These are phyloP conservation scores for Corymbia maculata DNA, from an alignment of 345 rosid species.

Conservation along the genomic window DNA sequence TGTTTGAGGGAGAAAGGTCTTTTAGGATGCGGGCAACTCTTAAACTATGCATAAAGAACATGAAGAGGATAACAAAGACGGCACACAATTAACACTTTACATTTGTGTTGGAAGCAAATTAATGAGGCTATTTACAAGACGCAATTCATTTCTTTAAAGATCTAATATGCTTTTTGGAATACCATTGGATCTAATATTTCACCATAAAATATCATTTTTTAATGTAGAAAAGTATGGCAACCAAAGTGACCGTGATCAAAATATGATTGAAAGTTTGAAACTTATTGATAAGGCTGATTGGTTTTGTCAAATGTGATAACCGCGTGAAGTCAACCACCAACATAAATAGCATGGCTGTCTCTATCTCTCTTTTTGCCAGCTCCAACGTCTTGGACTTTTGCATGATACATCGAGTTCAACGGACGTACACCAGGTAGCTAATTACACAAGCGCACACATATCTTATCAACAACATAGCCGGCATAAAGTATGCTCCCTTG, in stretches of 20 bases:
- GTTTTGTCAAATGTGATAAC: neutral
- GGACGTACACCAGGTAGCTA: neutral
- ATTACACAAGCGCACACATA: neutral
- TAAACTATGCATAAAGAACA: neutral
- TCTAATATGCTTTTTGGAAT: neutral
- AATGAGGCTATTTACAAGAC: neutral
- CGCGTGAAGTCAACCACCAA: neutral
- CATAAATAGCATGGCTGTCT: neutral
- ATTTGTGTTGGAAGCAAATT: neutral
- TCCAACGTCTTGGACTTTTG: neutral
- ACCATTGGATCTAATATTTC: neutral
- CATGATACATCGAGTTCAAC: neutral
- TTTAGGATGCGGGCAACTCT: neutral
- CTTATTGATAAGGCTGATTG: neutral
- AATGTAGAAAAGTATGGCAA: neutral
- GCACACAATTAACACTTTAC: neutral
- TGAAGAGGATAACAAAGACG: neutral
- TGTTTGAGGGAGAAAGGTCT: neutral
- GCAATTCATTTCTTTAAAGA: neutral
- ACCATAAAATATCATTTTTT: neutral
- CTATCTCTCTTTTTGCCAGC: neutral
- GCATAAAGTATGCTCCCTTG: neutral
- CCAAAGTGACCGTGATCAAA: neutral
- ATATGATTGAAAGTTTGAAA: neutral
- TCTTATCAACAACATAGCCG: neutral